Percentiles rank a stretch among this genome's conserved stretches.
phyloP scores from a whole-genome alignment of 2,329 filamentous ascomycete species.

The Leptographium wingfieldii region DNA sequence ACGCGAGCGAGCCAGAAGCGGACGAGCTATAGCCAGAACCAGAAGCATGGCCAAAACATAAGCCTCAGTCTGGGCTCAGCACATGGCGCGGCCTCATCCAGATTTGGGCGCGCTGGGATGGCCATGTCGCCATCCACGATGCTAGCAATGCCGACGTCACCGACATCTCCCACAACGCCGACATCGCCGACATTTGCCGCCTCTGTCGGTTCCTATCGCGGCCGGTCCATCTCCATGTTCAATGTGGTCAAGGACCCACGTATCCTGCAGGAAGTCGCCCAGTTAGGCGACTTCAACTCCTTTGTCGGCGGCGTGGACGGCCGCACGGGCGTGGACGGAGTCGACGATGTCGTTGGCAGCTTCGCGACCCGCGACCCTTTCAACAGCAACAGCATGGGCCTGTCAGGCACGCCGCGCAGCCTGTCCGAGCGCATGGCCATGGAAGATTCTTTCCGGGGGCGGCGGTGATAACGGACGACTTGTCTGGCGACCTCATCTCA shows the following conservation, averaged over 20 bases:
- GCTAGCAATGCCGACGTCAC: neutral
- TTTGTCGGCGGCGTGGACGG: conserved; percentile 30
- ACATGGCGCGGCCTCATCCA: neutral
- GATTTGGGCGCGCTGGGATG: neutral
- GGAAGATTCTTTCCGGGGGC: conserved; percentile 10
- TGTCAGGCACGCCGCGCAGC: conserved; percentile 17
- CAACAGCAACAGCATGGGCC: neutral
- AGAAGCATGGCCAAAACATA: neutral
- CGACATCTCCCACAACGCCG: neutral
- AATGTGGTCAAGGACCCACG: conserved; percentile 24
- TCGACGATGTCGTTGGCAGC: neutral
- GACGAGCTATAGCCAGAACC: neutral
- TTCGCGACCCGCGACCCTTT: neutral
- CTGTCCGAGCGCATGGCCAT: conserved; percentile 21
- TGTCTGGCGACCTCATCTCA: too few relatives aligned
- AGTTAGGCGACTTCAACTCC: conserved; percentile 23
- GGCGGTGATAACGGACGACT: neutral
- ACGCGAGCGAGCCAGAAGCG: neutral
- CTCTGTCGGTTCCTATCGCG: conserved; percentile 27
- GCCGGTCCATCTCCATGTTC: conserved; percentile 21
- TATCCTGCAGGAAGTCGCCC: conserved; percentile 25
- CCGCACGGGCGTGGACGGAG: conserved; percentile 17
- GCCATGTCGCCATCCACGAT: neutral
- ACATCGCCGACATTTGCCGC: conserved; percentile 12
- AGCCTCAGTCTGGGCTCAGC: neutral